Evolutionary conservation across 768 basidiomycete genomes (phyloP), one percentile per base, ranked within the genome.

Genomic region (Leccinum aurantiacum): DNA sequence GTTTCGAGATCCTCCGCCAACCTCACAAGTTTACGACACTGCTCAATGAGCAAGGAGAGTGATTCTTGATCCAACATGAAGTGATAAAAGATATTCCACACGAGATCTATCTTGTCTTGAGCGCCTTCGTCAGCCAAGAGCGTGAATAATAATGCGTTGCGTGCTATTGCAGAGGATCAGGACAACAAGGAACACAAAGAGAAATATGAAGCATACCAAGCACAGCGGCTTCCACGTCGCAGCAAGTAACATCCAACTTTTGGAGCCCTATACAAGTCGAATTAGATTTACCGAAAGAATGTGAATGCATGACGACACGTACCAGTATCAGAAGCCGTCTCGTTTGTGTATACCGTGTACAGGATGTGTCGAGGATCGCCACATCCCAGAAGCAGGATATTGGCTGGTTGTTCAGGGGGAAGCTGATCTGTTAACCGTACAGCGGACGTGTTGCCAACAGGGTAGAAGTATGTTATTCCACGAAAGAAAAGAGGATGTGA

Each of bases 371-470:
- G 72, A 11, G 81, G 79, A 63, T 87, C 86, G 15, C 84, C 84
- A 63, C 84, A 86, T 24, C 79, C 84, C 29, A 85, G 72, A 17
- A 84, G 76, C 4, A 87, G 73, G 25, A 85, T 67, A n/a, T 78
- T 68, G 6, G 81, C 83, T n/a, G 69, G 55, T 54, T 77, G 68
- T 60, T 83, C 83, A 1, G 79, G 78, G 58, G 81, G 69, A 6
- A 87, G 66, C 44, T 79, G 74, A 56, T 80, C 72, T 3, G 81
- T 80, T 14, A 87, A 71, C 49, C 74, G 80, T 4, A 81, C 71
- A 5, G 86, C 79, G 4, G 83, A 76, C 0, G 85, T 86, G 65
- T 86, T 86, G 35, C 86, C 85, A 14, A 84, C 72, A 2, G 84
- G 80, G 67, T 86, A 86, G 72, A 84, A 87, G 59, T 77, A 82